phyloP scores from a whole-genome alignment of 2,329 filamentous ascomycete genomes.

The Fusarium tricinctum region DNA sequence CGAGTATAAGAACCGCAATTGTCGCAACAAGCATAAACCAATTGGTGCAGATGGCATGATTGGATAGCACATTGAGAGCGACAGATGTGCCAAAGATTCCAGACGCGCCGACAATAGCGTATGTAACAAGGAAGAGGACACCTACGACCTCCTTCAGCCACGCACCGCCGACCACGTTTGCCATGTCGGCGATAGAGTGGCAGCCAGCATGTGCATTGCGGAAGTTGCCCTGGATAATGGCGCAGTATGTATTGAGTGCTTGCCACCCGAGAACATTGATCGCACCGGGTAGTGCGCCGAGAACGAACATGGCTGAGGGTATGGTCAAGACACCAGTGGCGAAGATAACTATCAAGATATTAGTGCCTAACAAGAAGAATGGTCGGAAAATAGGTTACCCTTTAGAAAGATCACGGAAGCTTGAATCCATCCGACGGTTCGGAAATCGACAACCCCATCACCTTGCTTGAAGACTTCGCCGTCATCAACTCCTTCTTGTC shows the following conservation, averaged over 20 bases:
- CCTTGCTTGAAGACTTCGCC: slow-evolving; percentile 62
- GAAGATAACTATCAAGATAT: slow-evolving; percentile 54
- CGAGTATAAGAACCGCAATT: slow-evolving; percentile 62
- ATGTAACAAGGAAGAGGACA: slow-evolving; percentile 69
- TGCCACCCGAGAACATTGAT: slow-evolving; percentile 61
- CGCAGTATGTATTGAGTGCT: slow-evolving; percentile 58
- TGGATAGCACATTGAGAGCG: slow-evolving; percentile 71
- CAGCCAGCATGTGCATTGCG: slow-evolving; percentile 57
- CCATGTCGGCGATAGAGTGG: slow-evolving; percentile 62
- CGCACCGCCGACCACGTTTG: slow-evolving; percentile 66
- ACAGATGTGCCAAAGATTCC: slow-evolving; percentile 72
- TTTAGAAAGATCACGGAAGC: slow-evolving; percentile 64
- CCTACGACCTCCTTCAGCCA: slow-evolving; percentile 67
- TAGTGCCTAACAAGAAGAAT: background rate
- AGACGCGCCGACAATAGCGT: slow-evolving; percentile 67
- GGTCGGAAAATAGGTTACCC: slow-evolving; percentile 37
- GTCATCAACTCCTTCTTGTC: slow-evolving; percentile 46
- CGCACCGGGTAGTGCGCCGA: slow-evolving; percentile 60
- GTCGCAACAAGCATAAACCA: slow-evolving; percentile 69
- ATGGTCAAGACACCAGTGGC: slow-evolving; percentile 60
- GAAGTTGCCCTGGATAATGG: slow-evolving; percentile 58
- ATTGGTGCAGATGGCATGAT: slow-evolving; percentile 71
- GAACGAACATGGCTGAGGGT: slow-evolving; percentile 58
- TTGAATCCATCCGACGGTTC: slow-evolving; percentile 63
- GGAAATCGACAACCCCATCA: slow-evolving; percentile 60